Conservation (phyloP, 129 eudicot species). For the Flaveria linearis region DNA sequence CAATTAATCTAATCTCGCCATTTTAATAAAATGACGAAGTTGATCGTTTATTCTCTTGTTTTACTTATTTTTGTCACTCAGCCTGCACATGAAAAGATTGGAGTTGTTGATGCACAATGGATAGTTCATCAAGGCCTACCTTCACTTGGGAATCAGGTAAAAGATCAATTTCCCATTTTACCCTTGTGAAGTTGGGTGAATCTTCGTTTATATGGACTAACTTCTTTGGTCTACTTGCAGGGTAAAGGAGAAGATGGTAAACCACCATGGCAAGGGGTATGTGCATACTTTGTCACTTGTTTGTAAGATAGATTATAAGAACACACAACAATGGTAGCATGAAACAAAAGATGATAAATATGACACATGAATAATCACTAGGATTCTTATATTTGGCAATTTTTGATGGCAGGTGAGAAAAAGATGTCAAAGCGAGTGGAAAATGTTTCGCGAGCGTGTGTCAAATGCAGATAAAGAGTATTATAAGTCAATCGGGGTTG, state of each 20-base stretch:
- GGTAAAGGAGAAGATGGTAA: constrained; percentile 54
- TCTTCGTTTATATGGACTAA: constrained; percentile 6
- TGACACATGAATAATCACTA: not conserved
- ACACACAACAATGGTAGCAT: not conserved
- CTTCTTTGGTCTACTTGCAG: constrained; percentile 37
- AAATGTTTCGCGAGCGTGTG: constrained; percentile 54
- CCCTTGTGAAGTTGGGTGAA: constrained; percentile 10
- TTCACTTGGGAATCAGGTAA: constrained; percentile 86
- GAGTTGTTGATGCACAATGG: constrained; percentile 99
- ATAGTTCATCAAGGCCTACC: constrained; percentile 81
- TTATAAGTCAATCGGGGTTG: constrained; percentile 50
- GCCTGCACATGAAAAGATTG: constrained; percentile 95
- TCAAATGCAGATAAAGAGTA: constrained; percentile 63
- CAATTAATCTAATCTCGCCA: not conserved
- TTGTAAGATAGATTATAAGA: not conserved
- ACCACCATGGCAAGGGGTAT: constrained; percentile 85
- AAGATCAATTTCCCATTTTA: constrained; percentile 15
- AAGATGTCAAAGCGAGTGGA: constrained; percentile 77
- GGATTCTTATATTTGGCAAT: not conserved
- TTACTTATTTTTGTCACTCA: constrained; percentile 15
- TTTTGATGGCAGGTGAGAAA: constrained; percentile 64
- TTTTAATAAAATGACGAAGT: not conserved
- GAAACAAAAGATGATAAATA: not conserved
- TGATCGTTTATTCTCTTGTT: constrained; percentile 1
- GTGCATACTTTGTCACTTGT: not conserved